phyloP scores from a whole-genome alignment of 2,329 filamentous ascomycete genomes.

The Aspergillus pseudoterreus region DNA sequence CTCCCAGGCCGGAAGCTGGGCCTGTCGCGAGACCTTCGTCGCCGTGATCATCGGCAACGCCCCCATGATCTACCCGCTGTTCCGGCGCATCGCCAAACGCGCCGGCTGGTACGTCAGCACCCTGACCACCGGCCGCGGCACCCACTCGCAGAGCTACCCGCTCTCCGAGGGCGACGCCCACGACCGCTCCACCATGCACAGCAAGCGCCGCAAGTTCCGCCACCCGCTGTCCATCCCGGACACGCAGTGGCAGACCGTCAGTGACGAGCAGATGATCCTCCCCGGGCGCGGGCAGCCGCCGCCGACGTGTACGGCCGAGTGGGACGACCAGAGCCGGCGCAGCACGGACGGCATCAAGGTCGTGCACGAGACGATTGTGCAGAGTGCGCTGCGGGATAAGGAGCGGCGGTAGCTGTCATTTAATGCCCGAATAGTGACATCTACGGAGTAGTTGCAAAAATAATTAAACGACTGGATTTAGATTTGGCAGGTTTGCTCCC shows the following conservation, averaged over 20 bases:
- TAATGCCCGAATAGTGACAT: too few relatives aligned
- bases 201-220: constrained; percentile 19
- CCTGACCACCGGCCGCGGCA: constrained; percentile 11
- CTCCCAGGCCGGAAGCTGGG: constrained; percentile 42
- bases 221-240: constrained; percentile 32
- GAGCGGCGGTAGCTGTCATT: too few relatives aligned
- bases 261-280: constrained; percentile 28
- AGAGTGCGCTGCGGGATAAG: constrained; percentile 8
- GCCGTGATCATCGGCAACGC: constrained; percentile 42
- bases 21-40: constrained; percentile 45
- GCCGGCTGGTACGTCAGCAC: constrained; percentile 22
- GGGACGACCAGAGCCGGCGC: constrained; percentile 12
- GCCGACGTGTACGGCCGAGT: constrained; percentile 19
- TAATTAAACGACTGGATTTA: not conserved
- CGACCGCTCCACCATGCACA: constrained; percentile 7
- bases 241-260: constrained; percentile 27
- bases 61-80: constrained; percentile 41
- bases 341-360: constrained; percentile 28
- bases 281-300: constrained; percentile 11
- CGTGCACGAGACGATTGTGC: constrained; percentile 28
- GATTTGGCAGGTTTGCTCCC: not conserved
- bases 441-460: too few relatives aligned
- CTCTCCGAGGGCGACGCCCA: constrained; percentile 17
- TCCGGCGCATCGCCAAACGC: constrained; percentile 24
- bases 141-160: constrained; percentile 19